Evolutionary conservation across 2,329 filamentous ascomycete genomes (phyloP).

Genomic region (Claviceps quebecensis): DNA sequence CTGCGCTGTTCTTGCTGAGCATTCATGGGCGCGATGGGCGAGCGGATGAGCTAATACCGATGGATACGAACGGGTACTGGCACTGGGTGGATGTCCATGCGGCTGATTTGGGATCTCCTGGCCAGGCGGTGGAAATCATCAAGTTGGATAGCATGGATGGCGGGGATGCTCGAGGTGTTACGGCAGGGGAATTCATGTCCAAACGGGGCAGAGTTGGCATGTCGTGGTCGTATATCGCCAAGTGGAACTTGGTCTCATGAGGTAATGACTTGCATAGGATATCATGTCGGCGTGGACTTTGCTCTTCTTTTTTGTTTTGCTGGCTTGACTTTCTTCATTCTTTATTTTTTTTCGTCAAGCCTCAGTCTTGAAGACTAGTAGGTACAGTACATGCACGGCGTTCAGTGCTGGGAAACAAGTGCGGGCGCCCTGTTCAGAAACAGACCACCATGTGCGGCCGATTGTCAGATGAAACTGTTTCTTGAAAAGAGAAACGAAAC

Average conservation of each 20-base stretch:
- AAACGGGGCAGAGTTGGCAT: conserved; percentile 31
- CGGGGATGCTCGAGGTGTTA: conserved; percentile 32
- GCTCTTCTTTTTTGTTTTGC: no score
- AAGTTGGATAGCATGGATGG: conserved; percentile 40
- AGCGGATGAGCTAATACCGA: conserved; percentile 52
- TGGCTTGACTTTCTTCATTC: no score
- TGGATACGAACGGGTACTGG: conserved; percentile 64
- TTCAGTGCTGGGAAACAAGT: no score
- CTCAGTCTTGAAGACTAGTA: no score
- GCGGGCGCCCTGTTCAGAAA: no score
- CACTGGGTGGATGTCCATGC: conserved; percentile 69
- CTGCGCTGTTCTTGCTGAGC: conserved; percentile 56
- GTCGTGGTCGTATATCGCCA: conserved; percentile 28
- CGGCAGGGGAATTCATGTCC: conserved; percentile 30
- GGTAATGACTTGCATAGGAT: conserved; percentile 4
- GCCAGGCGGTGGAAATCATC: conserved; percentile 52
- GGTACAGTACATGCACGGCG: no score
- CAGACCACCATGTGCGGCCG: no score
- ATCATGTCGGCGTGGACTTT: no score
- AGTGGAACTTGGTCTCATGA: conserved; percentile 33
- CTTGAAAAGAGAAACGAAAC: no score
- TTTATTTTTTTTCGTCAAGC: no score
- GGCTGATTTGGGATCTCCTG: conserved; percentile 50
- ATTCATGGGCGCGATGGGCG: conserved; percentile 53
- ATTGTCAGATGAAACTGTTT: no score